phyloP scores from a whole-genome alignment of 2,329 filamentous ascomycete genomes.

The Aspergillus bombycis region DNA sequence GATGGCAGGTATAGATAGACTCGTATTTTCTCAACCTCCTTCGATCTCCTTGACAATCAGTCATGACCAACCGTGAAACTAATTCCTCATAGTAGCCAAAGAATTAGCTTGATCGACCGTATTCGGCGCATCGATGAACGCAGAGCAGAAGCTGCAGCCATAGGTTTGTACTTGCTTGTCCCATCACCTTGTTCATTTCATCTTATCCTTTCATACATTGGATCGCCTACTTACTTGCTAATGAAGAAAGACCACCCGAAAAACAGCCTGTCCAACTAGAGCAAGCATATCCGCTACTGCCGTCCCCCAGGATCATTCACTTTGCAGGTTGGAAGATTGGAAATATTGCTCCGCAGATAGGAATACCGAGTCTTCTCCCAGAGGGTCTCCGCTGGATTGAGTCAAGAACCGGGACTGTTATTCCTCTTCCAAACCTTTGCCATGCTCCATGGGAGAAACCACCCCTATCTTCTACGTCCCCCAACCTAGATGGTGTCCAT shows the following conservation, averaged over 20 bases:
- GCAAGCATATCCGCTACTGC: neutral
- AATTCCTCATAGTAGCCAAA: neutral
- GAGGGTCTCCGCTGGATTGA: neutral
- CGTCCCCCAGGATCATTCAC: neutral
- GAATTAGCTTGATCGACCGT: neutral
- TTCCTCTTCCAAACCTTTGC: neutral
- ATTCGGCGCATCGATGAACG: neutral
- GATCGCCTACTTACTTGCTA: neutral
- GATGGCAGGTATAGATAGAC: neutral
- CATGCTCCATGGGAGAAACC: neutral
- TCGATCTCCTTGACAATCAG: neutral
- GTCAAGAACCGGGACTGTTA: neutral
- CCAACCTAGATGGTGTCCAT: neutral
- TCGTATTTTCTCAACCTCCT: neutral
- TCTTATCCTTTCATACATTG: neutral
- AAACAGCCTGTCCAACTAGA: neutral
- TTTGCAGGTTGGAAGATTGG: neutral
- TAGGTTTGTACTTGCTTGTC: neutral
- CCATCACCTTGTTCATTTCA: neutral
- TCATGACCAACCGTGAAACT: neutral
- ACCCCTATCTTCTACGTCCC: neutral
- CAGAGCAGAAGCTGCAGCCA: neutral
- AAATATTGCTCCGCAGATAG: neutral
- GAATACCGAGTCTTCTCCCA: neutral
- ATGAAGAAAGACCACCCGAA: neutral